phyloP scores from a whole-genome alignment of 2,329 filamentous ascomycete species.

The Penicillium corylophilum region DNA sequence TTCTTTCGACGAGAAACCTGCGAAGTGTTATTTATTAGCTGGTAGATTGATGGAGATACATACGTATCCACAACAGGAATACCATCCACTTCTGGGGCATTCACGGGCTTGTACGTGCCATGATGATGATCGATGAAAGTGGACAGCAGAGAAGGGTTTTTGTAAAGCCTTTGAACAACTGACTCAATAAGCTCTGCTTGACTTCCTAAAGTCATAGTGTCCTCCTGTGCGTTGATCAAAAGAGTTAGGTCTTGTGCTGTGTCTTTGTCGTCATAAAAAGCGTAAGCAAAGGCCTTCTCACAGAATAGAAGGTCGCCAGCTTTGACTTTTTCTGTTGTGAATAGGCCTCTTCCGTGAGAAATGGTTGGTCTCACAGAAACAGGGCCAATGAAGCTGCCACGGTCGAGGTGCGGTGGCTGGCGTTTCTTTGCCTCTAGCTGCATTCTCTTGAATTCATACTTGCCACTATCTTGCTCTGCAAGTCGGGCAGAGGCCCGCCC shows the following conservation, averaged over 20 bases:
- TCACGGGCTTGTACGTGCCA: slow-evolving; percentile 40
- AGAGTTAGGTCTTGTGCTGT: slow-evolving; percentile 20
- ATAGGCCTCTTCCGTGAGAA: slow-evolving; percentile 51
- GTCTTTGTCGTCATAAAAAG: slow-evolving; percentile 8
- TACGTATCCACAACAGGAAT: slow-evolving; percentile 49
- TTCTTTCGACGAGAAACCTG: slow-evolving; percentile 50
- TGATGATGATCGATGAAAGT: slow-evolving; percentile 42
- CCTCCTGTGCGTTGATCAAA: slow-evolving; percentile 40
- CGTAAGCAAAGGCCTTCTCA: slow-evolving; percentile 56
- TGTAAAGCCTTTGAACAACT: slow-evolving; percentile 48
- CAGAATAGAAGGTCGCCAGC: slow-evolving; percentile 56
- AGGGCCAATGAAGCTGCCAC: slow-evolving; percentile 46
- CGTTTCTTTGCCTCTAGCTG: slow-evolving; percentile 29
- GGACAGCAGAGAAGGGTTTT: slow-evolving; percentile 37
- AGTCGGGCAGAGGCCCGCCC: slow-evolving; percentile 24
- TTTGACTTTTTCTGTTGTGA: slow-evolving; percentile 49
- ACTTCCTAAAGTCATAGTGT: slow-evolving; percentile 35
- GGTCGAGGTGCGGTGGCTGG: slow-evolving; percentile 24
- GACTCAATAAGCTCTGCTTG: slow-evolving; percentile 44
- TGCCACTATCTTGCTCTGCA: slow-evolving; percentile 18
- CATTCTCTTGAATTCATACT: slow-evolving; percentile 22
- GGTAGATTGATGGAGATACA: slow-evolving; percentile 21
- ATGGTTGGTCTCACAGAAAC: slow-evolving; percentile 44
- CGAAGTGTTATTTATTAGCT: slow-evolving; percentile 1
- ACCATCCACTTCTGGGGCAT: slow-evolving; percentile 34